Evolutionary conservation across 306 rosid genomes (phyloP).

Genomic region (Malus orientalis): DNA sequence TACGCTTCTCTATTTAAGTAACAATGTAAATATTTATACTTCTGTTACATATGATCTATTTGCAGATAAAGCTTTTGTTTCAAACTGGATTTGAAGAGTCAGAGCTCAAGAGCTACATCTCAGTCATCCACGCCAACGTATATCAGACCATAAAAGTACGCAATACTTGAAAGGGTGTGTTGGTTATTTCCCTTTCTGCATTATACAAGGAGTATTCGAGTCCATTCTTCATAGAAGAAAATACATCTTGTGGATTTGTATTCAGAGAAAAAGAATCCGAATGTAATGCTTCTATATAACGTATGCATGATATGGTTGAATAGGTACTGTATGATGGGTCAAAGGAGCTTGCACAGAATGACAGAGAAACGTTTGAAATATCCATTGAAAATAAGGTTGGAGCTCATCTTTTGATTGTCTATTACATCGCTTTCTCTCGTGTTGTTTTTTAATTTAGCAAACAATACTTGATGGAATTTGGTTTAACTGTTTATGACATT

Average conservation of each 20-base stretch:
- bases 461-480: not conserved
- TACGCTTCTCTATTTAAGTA: conserved; percentile 6
- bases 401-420: conserved; percentile 4
- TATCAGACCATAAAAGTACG: conserved; percentile 99
- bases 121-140: conserved; percentile 96
- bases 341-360: conserved; percentile 79
- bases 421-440: not conserved
- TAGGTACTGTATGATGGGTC: conserved; percentile 90
- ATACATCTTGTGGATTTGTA: conserved; percentile 10
- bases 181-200: conserved; percentile 77
- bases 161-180: conserved; percentile 99
- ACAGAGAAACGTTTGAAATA: conserved; percentile 50
- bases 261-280: conserved; percentile 6
- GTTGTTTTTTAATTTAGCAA: not conserved
- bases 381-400: conserved; percentile 73
- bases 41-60: not conserved
- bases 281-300: conserved; percentile 12
- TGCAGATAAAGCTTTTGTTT: conserved; percentile 92
- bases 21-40: conserved; percentile 8
- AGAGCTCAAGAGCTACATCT: conserved; percentile 80
- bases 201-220: conserved; percentile 38
- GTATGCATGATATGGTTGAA: conserved; percentile 19
- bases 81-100: conserved; percentile 97
- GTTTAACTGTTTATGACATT: not conserved
- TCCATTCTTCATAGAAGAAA: conserved; percentile 20